Evolutionary conservation across 1,139 yeast genomes (phyloP), one percentile per base, ranked within the genome.

Genomic region (Nakaseomyces nivariensis): DNA sequence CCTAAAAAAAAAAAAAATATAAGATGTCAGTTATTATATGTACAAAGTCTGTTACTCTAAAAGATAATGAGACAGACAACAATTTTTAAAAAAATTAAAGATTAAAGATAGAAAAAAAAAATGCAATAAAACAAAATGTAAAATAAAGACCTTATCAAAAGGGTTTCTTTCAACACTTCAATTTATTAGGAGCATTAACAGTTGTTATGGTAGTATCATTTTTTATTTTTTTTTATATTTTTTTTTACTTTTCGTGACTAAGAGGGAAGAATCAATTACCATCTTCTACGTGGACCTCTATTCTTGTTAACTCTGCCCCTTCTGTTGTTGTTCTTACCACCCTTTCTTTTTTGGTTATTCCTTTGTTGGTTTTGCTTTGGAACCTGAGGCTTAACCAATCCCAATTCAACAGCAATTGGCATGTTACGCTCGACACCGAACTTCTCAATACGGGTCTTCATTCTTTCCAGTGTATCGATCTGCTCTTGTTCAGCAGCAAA

Each of bases 391-490:
- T 51, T 52, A 10, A 63, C 68, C 50, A 80, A 64, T 0, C 89
- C 89, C 49, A 84, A 72, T 62, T 83, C 89, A 56, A 71, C 72
- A 36, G 89, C 88, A 56, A 84, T 71, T 7, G 83, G 76, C 46
- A 86, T 81, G 51, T 82, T 82, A 32, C 75, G 67, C 54, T 82
- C 85, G 50, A 88, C 79, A 26, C 97, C 97, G 62, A 88, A 89
- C 71, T 86, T 87, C 63, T 83, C 84, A 55, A 88, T 80, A 61
- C 97, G 78, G 34, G 72, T 73, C 59, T 85, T 73, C 57, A 85
- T 76, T 67, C 79, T 71, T 64, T 82, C 73, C 66, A 84, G 60
- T 48, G 67, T 54, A 40, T 71, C 71, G 33, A 67, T 63, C 3
- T 67, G 67, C 37, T 72, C 71, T 45, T 74, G 78, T 51, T 78